Base-by-base conservation (phyloP, 2,329 filamentous ascomycete species). In the Exophiala aquamarina region DNA sequence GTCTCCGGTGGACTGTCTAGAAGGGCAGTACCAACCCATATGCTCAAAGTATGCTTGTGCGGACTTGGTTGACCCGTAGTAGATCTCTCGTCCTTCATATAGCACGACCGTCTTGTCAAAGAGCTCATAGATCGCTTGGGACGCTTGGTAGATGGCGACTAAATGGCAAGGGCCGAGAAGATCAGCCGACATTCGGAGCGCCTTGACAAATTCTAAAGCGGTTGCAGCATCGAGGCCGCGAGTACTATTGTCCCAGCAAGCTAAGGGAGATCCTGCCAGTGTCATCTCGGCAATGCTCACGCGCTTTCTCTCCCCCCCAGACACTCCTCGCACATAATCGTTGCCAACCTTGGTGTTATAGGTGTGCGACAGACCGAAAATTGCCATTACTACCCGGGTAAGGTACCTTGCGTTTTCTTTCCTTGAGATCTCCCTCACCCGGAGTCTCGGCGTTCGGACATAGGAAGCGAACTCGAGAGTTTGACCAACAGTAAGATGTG, bases 31-130 rank as follows among this genome's bases (percentile, higher is more conserved):
- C 75, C 81, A 91, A 32, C 87, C 87, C 66, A 86, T 79, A 10
- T 76, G 68, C 57, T 82, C 78, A 50, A 91, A 90, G 65, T 82
- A 90, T 0, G 63, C 63, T 58, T 77, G 82, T 0, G 86, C 87
- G 2, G 71, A 63, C 4, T 59, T 62, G 0, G 81, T 78, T 0
- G 79, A 77, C 0, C 87, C 88, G 54, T 84, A 91, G 69, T 82
- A 92, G 52, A 91, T 90, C 60, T 90, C 79, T 0, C 83, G 76
- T 1, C 87, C 88, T 60, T 90, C 84, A n/a, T 87, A 83, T 3
- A 87, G 72, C 3, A 87, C 75, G 0, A 87, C 70, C 0, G 86
- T 82, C 59, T 87, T 87, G 61, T 87, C 83, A 59, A 87, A 87
- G 0, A 82, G 71, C 18, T 83, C 76, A 42, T 74, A 75, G 21